phyloP scores from a whole-genome alignment of 139 green algal species.

The Protoeuglena noctilucae region DNA sequence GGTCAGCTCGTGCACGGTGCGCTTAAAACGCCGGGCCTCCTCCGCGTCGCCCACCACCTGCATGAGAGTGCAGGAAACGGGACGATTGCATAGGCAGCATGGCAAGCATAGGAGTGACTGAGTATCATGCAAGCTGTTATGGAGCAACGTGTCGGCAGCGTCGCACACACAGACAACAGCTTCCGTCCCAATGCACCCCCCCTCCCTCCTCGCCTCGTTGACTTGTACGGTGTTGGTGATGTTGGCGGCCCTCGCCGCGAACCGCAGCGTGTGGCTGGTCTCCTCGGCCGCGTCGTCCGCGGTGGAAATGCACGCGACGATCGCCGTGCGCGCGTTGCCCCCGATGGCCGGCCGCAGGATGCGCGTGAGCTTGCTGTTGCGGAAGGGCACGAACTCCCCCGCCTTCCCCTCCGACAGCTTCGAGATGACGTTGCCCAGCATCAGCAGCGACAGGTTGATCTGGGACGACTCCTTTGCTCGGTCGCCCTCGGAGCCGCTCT shows the following conservation, averaged over 20 bases:
- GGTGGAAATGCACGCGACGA: constrained; percentile 9
- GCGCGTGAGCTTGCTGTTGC: constrained; percentile 16
- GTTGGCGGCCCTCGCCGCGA: constrained; percentile 13
- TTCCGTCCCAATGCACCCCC: too few species aligned
- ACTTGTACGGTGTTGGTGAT: constrained; percentile 16
- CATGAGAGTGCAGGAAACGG: too few species aligned
- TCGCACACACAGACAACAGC: too few species aligned
- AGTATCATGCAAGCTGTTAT: too few species aligned
- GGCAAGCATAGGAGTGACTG: too few species aligned
- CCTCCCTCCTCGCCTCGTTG: too few species aligned
- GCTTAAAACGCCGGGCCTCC: constrained; percentile 6
- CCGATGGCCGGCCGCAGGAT: constrained; percentile 9
- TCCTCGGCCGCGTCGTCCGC: constrained; percentile 14
- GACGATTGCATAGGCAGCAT: too few species aligned
- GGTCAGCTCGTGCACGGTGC: neutral
- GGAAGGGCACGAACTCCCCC: constrained; percentile 11
- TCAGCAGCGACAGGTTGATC: constrained; percentile 14
- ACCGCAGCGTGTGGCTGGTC: constrained; percentile 17
- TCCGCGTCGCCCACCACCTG: constrained; percentile 8
- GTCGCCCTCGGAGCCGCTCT: constrained; percentile 6
- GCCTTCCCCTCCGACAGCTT: constrained; percentile 6
- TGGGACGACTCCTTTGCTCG: constrained; percentile 3
- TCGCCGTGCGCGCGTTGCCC: constrained; percentile 12
- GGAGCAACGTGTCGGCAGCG: too few species aligned
- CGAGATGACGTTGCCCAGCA: constrained; percentile 15